Base-by-base conservation (phyloP, 768 basidiomycete species). In the Hemileccinum rubropunctum region DNA sequence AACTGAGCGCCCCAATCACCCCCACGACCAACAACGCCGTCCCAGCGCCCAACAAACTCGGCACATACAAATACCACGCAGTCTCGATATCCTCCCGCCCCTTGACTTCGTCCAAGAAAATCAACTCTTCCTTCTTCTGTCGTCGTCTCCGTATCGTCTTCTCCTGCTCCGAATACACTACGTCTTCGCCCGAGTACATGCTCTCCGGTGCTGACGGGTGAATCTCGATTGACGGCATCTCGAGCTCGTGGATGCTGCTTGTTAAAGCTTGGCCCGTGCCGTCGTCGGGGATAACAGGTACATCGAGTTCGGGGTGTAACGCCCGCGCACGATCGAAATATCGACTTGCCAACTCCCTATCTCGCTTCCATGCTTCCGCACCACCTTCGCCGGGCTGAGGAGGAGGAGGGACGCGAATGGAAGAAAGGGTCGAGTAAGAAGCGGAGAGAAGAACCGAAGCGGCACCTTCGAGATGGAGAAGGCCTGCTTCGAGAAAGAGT, bases 21-120 rank as follows among this genome's bases (percentile, higher is more conserved):
- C 86, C 86, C 18, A 88, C 83, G 18, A 90, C 85, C 37, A 90
- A 74, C 48, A 91, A 62, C 38, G 89, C 89, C 18, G 88, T 90
- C n/a, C 88, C 89, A 21, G 88, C 89, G 9, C 89, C 89, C 7
- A 91, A 82, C 54, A 91, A 65, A 21, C 86, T 83, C 4, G 89
- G 89, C 35, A 91, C 71, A 52, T 88, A 87, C 42, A 91, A 58
- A 58, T 88, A 91, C 89, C 89, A 91, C 20, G 86, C 76, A 65
- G 74, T 79, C 48, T 89, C 86, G 34, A 84, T 73, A 32, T 84
- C 82, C 18, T 81, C 80, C 43, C 59, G 65, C 7, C 77, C 61
- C 50, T 77, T 76, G 38, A 74, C 65, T 32, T 71, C 73, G 33
- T 73, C 70, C 52, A 74, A 71, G 59, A 50, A 79, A 57, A 75